Evolutionary conservation across 345 rosid genomes (phyloP), one percentile per base, ranked within the genome.

Genomic region (Citrus reticulata): DNA sequence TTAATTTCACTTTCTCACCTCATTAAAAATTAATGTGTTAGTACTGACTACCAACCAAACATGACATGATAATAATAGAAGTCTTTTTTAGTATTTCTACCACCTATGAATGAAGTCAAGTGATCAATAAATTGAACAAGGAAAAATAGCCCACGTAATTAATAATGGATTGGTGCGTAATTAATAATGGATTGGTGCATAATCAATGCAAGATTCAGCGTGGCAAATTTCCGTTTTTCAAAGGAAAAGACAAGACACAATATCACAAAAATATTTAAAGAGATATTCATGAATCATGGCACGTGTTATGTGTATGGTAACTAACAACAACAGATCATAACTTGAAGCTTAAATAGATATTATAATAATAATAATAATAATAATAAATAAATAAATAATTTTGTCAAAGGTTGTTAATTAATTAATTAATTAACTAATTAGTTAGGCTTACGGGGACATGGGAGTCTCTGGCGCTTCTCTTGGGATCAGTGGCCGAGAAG

Each of bases 401-500:
- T 6, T 37, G 8, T 25, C 1, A 32, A 27, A 65, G 9, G n/a
- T 3, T 25, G 64, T 3, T 5, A 11, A 11, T 16, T 42, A 1
- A 1, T 37, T 37, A 37, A 6, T 1, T 37, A 11, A 46, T 46
- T 46, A 13, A 46, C 1, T 42, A 0, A 42, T 11, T 13, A 46
- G 51, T 46, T 46, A 0, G 51, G 74, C 91, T 58, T 88, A 94
- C 98, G 10, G 97, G 98, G 68, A 94, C 88, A 80, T 91, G 96
- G 79, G 98, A 94, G 91, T 94, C 98, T 25, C 96, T 84, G 4
- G 98, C 97, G 42, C 73, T 94, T 59, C 96, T 84, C 87, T 93
- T 91, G 22, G 98, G 97, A 74, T 94, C 93, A 0, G 96, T 94
- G 68, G 98, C 96, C 2, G 98, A 94, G 87, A 94, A 93, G 57